These are phyloP conservation scores for Psilocybe cubensis DNA, from an alignment of 768 basidiomycete genomes.

Conservation along the genomic window DNA sequence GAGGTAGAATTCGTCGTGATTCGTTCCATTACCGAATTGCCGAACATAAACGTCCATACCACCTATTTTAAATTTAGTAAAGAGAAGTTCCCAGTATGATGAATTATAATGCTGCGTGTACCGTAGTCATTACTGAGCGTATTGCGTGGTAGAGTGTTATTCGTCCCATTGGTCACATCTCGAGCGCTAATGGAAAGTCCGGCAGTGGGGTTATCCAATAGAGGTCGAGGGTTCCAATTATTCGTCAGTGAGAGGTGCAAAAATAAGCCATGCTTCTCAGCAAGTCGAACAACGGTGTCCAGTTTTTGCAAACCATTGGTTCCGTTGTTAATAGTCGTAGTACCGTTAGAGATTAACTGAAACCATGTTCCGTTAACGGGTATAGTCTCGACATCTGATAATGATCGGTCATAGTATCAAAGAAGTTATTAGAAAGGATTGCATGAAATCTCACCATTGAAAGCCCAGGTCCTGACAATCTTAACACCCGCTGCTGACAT, in stretches of 20 bases:
- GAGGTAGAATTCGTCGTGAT: slow-evolving; percentile 64
- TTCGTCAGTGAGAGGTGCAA: slow-evolving; percentile 63
- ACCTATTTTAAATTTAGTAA: slow-evolving; percentile 35
- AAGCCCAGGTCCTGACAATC: slow-evolving; percentile 72
- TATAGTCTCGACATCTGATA: slow-evolving; percentile 52
- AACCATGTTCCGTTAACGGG: slow-evolving; percentile 67
- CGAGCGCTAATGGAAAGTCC: slow-evolving; percentile 25
- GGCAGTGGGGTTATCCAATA: slow-evolving; percentile 29
- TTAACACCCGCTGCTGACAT: slow-evolving; percentile 59
- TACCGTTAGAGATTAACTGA: slow-evolving; percentile 60
- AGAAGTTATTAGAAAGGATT: background rate
- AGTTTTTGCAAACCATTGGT: slow-evolving; percentile 66
- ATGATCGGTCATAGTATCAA: background rate
- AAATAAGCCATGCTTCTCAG: slow-evolving; percentile 56
- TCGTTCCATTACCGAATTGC: slow-evolving; percentile 37
- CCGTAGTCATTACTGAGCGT: slow-evolving; percentile 68
- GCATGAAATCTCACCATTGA: slow-evolving; percentile 57
- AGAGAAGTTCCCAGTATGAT: background rate
- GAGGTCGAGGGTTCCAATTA: slow-evolving; percentile 55
- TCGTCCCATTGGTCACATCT: slow-evolving; percentile 33
- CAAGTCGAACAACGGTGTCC: slow-evolving; percentile 58
- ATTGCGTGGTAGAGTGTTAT: slow-evolving; percentile 50
- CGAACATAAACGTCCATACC: slow-evolving; percentile 72
- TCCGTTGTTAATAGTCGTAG: slow-evolving; percentile 56
- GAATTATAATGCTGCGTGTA: slow-evolving; percentile 22